phyloP scores from a whole-genome alignment of 1,284 basidiomycete species.

The Vanrija sp. region DNA sequence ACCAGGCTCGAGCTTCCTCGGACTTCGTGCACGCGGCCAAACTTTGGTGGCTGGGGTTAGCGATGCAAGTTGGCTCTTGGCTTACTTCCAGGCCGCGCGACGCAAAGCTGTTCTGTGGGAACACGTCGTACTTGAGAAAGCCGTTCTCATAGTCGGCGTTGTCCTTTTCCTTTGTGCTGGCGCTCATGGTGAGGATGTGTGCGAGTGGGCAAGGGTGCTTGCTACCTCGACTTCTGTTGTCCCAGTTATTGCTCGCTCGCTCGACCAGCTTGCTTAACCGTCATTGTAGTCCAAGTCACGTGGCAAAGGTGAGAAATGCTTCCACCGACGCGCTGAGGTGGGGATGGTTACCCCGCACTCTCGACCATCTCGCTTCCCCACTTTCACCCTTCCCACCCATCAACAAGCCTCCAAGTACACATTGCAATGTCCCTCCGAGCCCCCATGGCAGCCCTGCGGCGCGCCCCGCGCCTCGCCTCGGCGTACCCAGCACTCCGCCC shows the following conservation, averaged over 20 bases:
- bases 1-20: slow-evolving; percentile 25
- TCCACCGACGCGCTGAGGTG: not conserved
- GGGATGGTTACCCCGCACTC: not conserved
- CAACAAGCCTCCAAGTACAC: no score
- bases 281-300: no score
- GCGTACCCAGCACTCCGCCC: no score
- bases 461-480: no score
- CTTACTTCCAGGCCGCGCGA: slow-evolving; percentile 26
- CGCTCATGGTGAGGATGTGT: not conserved
- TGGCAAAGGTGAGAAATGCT: no score
- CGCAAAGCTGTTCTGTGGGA: slow-evolving; percentile 16
- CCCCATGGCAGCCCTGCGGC: no score
- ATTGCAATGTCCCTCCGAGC: no score
- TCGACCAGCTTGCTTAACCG: no score
- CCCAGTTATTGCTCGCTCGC: no score
- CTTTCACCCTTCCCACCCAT: not conserved
- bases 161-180: not conserved
- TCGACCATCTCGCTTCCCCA: not conserved
- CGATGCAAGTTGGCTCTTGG: not conserved
- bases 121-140: slow-evolving; percentile 19
- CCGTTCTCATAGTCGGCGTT: slow-evolving; percentile 6
- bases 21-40: slow-evolving; percentile 20
- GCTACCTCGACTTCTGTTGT: no score
- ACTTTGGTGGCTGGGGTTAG: slow-evolving; percentile 20
- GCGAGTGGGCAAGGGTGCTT: no score